Evolutionary conservation across 345 rosid genomes (phyloP), one percentile per base, ranked within the genome.

Genomic region (Salix brachista): DNA sequence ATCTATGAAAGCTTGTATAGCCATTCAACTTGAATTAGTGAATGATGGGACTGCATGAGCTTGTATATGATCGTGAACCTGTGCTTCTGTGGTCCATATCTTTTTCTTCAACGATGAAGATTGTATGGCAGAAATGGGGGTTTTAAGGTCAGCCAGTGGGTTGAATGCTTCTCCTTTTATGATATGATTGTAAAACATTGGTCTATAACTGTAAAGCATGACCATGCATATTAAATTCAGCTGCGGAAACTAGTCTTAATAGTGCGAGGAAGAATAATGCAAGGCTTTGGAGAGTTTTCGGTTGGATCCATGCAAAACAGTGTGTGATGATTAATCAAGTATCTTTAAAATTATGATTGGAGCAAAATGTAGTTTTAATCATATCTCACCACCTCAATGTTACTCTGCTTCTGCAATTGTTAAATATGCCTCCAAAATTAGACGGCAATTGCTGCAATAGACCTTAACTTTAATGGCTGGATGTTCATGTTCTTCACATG

Each of bases 1-100:
- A 50, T 14, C 6, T 50, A 50, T 50, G 5, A 50, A 50, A 50
- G 54, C 54, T 50, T 50, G 54, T 75, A 75, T 75, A 74, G 77
- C 71, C 52, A 60, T 44, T 65, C 62, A 30, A 37, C 42, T 74
- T 65, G 46, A 48, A 11, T 65, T 18, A 13, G 48, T 71, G 30
- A 10, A 61, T 73, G 66, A 37, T 72, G 71, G 50, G 26, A 44
- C n/a, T 60, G 67, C 2, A 37, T 60, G 39, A 4, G 42, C 42
- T 10, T 5, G 61, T 28, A 65, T 65, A 65, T 32, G 14, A 13
- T 50, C 54, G 6, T 17, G 54, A 50, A 50, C 54, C 19, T 50
- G 54, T 50, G 52, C 1, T 13, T 46, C 52, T 46, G 19, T 2
- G 52, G 4, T 14, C 52, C 54, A 1, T 50, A 1, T 50, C 5